Base-by-base conservation (phyloP, 139 green algal species). In the Desmodesmus armatus region DNA sequence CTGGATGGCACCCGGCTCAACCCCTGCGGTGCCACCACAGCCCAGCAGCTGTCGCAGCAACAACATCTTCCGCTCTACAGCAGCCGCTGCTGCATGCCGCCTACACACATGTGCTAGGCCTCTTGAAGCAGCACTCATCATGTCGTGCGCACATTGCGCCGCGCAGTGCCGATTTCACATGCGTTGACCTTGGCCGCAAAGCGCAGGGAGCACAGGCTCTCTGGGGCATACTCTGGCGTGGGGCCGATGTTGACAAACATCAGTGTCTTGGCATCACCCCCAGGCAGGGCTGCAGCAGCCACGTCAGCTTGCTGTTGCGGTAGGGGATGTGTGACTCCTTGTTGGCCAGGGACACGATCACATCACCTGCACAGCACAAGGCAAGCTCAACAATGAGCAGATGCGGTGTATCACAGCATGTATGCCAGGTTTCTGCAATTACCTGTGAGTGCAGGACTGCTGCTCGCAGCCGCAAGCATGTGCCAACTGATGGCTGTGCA, bases 161-260 rank as follows among this genome's bases (percentile, higher is more conserved):
- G 75, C 4, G 89, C 90, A 4, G 87, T 87, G 27, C 89, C 88
- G 29, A 96, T 92, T 69, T 96, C 91, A 62, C 92, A 95, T 0
- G 92, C 92, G 78, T 98, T 98, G 47, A 98, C 95, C 86, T 98
- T 98, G 33, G 94, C 74, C 0, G 95, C 96, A 87, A 98, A 98
- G 74, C 95, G 91, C 80, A 99, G 87, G 6, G 94, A 97, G 92
- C 94, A 98, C 72, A 98, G 86, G 1, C 91, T 95, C 88, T 98
- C 96, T 27, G 88, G 71, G 0, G 92, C 89, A 70, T 91, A 95
- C 60, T 94, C 87, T 13, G 73, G 55, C 0, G 89, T 87, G 43
- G 94, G 95, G 0, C 92, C 90, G 9, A 99, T 85, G 89, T 98
- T 98, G 84, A 98, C 94, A 92, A 98, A 98, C 96, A 99, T 99